Conservation (phyloP, 805 yeast genomes). For the Nakazawaea siamensis region DNA sequence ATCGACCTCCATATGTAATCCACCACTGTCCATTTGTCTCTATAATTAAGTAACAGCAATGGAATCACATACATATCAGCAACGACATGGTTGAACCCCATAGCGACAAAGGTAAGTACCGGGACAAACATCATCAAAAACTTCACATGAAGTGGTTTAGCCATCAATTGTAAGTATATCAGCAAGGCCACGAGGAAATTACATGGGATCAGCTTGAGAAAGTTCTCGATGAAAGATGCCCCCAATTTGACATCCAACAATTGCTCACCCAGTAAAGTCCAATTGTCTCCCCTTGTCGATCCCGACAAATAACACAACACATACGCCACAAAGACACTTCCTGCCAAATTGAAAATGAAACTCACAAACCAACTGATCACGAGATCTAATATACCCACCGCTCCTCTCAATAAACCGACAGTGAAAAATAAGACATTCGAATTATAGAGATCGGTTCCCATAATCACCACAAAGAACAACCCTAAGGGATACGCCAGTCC, state of each 20-base stretch:
- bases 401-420: conserved; percentile 62
- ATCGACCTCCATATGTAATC: conserved; percentile 64
- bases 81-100: conserved; percentile 74
- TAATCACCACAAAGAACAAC: conserved; percentile 60
- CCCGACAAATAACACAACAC: conserved; percentile 53
- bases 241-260: conserved; percentile 36
- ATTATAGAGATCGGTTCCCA: conserved; percentile 73
- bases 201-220: conserved; percentile 67
- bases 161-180: conserved; percentile 68
- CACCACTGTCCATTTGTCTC: conserved; percentile 53
- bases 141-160: conserved; percentile 74
- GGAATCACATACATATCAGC: conserved; percentile 74
- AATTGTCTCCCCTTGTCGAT: conserved; percentile 30
- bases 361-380: conserved; percentile 59
- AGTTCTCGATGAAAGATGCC: conserved; percentile 49
- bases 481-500: conserved; percentile 66
- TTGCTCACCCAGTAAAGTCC: conserved; percentile 38
- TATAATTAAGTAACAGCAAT: conserved; percentile 57
- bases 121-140: conserved; percentile 57
- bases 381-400: conserved; percentile 57
- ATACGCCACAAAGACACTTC: conserved; percentile 58
- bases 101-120: conserved; percentile 65
- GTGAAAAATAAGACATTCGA: conserved; percentile 66
- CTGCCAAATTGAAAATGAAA: conserved; percentile 58
- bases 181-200: conserved; percentile 74